Percentiles rank a stretch among this genome's conserved stretches.
phyloP scores from a whole-genome alignment of 495 filamentous ascomycete species.

The Pseudomonodictys pantanalensis region DNA sequence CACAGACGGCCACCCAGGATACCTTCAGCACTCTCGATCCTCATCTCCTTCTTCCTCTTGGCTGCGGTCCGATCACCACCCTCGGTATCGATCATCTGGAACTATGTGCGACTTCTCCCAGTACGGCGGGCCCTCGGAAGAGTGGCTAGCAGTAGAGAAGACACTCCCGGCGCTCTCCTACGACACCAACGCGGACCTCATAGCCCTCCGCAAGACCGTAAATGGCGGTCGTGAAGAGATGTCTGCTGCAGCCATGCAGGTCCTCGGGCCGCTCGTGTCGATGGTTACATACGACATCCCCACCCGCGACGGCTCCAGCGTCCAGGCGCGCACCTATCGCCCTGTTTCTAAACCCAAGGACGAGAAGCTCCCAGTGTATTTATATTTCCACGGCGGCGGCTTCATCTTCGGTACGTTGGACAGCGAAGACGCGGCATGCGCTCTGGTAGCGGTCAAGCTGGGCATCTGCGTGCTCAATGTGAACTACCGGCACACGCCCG shows the following conservation, averaged over 20 bases:
- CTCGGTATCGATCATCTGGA: background rate
- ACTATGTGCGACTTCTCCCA: slow-evolving; percentile 20
- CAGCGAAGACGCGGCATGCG: slow-evolving; percentile 12
- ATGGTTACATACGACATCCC: slow-evolving; percentile 10
- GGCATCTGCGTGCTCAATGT: slow-evolving; percentile 16
- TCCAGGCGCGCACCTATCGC: slow-evolving; percentile 18
- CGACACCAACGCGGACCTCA: background rate
- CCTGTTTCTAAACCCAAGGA: background rate
- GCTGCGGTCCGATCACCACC: background rate
- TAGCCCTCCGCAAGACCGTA: background rate
- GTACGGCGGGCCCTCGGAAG: slow-evolving; percentile 15
- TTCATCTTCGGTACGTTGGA: slow-evolving; percentile 21
- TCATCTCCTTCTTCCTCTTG: too few species aligned
- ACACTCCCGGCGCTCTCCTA: background rate
- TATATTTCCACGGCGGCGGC: slow-evolving; percentile 29
- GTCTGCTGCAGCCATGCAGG: slow-evolving; percentile 2
- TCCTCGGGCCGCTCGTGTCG: slow-evolving; percentile 6
- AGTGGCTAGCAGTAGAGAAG: slow-evolving; percentile 17
- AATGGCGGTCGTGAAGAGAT: slow-evolving; percentile 5
- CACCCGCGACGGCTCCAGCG: slow-evolving; percentile 12
- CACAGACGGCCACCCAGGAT: too few species aligned
- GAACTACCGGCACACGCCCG: slow-evolving; percentile 29
- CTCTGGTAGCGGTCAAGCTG: slow-evolving; percentile 2
- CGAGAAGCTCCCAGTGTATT: slow-evolving; percentile 12
- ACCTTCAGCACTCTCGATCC: too few species aligned